Evolutionary conservation across 371 early-diverging fungal genomes (phyloP).

Genomic region (Choanephora cucurbitarum): DNA sequence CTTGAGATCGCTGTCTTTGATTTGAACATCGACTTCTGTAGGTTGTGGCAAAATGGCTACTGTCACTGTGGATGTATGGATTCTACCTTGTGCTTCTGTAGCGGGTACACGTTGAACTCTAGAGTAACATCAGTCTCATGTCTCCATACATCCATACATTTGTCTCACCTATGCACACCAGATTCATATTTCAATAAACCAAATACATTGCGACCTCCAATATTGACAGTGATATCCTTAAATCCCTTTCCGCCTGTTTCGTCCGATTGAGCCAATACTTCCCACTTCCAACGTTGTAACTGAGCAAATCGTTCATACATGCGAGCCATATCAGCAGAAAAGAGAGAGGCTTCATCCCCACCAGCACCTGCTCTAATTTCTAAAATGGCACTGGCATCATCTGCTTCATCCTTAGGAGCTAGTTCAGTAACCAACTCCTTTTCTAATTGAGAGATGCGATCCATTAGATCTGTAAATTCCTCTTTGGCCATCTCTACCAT

Average conservation of each 20-base stretch:
- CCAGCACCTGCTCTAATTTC: conserved; percentile 86
- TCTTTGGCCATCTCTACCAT: conserved; percentile 61
- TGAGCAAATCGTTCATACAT: conserved; percentile 81
- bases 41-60: conserved; percentile 85
- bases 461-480: conserved; percentile 47
- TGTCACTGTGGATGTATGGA: conserved; percentile 86
- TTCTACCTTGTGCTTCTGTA: conserved; percentile 82
- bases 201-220: conserved; percentile 75
- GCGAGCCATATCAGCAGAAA: conserved; percentile 68
- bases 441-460: conserved; percentile 39
- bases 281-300: conserved; percentile 70
- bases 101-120: conserved; percentile 84
- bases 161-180: conserved; percentile 68
- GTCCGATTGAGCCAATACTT: conserved; percentile 53
- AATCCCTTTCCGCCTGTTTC: conserved; percentile 59
- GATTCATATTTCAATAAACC: conserved; percentile 78
- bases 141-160: too few species aligned
- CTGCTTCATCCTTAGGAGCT: conserved; percentile 66
- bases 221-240: conserved; percentile 66
- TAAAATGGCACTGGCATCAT: conserved; percentile 74
- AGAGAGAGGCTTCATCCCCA: conserved; percentile 84
- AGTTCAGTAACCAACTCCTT: conserved; percentile 48
- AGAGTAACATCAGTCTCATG: neutral
- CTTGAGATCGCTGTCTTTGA: conserved; percentile 70
- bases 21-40: conserved; percentile 70